phyloP scores from a whole-genome alignment of 164 flowering plant species.

The Sedum album region DNA sequence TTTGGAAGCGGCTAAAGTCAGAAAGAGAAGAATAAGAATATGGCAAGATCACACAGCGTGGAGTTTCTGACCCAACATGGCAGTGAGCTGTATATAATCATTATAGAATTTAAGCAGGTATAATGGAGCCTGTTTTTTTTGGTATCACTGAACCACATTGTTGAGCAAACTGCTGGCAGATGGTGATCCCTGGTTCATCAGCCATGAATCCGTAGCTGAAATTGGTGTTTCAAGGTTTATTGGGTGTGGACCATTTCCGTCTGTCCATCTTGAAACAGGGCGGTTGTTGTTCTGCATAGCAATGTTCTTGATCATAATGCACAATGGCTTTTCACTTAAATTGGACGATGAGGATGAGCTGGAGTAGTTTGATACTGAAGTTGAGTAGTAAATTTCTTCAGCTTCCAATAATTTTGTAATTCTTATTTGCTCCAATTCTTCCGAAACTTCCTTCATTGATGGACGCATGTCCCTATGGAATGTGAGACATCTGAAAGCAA shows the following conservation, averaged over 20 bases:
- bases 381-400: slow-evolving; percentile 18
- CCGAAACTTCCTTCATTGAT: slow-evolving; percentile 77
- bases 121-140: neutral
- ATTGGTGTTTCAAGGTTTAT: slow-evolving; percentile 32
- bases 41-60: too few species aligned
- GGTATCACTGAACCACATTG: slow-evolving; percentile 17
- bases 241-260: neutral
- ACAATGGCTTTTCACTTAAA: slow-evolving; percentile 31
- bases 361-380: slow-evolving; percentile 26
- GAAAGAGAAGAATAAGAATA: too few species aligned
- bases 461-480: slow-evolving; percentile 80
- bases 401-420: slow-evolving; percentile 20
- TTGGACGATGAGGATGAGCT: slow-evolving; percentile 27
- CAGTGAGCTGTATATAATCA: too few species aligned
- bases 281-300: slow-evolving; percentile 16
- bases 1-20: too few species aligned
- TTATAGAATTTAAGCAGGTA: neutral
- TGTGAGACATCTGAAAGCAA: slow-evolving; percentile 89
- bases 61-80: too few species aligned
- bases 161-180: slow-evolving; percentile 45
- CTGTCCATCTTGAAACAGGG: slow-evolving; percentile 15
- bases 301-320: slow-evolving; percentile 14
- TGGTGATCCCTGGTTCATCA: slow-evolving; percentile 54
- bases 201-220: slow-evolving; percentile 50
- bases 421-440: slow-evolving; percentile 58